Evolutionary conservation across 176 grass and related monocot genomes (phyloP).

Genomic region (Ampelocalamus luodianensis): DNA sequence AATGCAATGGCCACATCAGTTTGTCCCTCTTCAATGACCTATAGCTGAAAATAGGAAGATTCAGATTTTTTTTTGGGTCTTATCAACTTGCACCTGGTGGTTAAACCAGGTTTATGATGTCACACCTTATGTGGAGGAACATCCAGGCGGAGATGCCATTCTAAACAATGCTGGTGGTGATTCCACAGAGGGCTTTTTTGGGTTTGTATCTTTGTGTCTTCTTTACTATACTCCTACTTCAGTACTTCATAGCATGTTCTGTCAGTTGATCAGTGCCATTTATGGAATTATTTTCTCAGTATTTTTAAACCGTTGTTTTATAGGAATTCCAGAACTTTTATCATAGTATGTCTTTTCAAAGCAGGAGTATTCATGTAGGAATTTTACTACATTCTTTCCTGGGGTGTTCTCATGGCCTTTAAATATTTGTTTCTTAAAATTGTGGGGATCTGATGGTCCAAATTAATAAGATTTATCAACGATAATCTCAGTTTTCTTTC

Average conservation of each 20-base stretch:
- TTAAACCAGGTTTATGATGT: conserved; percentile 85
- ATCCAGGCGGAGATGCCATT: conserved; percentile 87
- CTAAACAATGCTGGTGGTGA: conserved; percentile 85
- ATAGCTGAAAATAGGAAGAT: not conserved
- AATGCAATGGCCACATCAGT: not conserved
- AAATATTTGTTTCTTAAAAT: not conserved
- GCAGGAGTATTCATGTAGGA: not conserved
- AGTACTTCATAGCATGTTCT: conserved; percentile 23
- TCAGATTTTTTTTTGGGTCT: not conserved
- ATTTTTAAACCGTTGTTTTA: not conserved
- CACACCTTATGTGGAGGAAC: conserved; percentile 88
- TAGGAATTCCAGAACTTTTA: not conserved
- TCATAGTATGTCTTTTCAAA: not conserved
- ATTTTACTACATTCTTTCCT: not conserved
- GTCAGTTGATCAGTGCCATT: conserved; percentile 1
- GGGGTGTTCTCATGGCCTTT: not conserved
- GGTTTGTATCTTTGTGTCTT: conserved; percentile 49
- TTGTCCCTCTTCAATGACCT: not conserved
- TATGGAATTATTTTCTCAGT: not conserved
- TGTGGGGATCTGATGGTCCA: not conserved
- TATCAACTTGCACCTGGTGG: conserved; percentile 21
- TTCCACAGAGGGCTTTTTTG: conserved; percentile 82
- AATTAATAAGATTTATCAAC: not conserved
- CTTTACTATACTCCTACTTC: conserved; percentile 35
- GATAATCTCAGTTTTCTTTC: conserved; percentile 12